phyloP scores from a whole-genome alignment of 257 asterid genomes.

The Primulina huaijiensis region DNA sequence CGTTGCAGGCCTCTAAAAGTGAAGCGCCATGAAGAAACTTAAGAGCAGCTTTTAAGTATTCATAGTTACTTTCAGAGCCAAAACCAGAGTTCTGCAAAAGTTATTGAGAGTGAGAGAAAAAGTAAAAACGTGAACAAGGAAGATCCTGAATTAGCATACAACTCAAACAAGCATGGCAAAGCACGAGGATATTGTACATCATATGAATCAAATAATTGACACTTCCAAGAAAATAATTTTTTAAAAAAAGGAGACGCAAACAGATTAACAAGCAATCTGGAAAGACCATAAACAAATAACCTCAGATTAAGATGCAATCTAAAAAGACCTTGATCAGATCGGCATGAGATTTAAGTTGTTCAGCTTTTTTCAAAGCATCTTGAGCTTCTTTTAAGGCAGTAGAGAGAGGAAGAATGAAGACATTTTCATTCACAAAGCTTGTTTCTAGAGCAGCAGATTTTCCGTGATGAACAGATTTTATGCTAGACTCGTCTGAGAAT shows the following conservation, averaged over 20 bases:
- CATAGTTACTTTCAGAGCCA: slow-evolving; percentile 65
- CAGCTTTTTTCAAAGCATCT: slow-evolving; percentile 69
- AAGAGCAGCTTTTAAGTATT: slow-evolving; percentile 74
- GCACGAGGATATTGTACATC: not conserved
- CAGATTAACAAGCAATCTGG: slow-evolving; percentile 26
- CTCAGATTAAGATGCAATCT: slow-evolving; percentile 24
- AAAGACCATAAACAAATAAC: slow-evolving; percentile 39
- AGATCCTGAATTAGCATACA: slow-evolving; percentile 12
- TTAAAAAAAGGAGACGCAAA: slow-evolving; percentile 1
- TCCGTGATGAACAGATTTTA: slow-evolving; percentile 34
- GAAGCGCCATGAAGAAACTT: slow-evolving; percentile 85
- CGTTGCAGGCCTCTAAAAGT: slow-evolving; percentile 60
- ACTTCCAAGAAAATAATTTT: not conserved
- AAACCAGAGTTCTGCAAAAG: slow-evolving; percentile 70
- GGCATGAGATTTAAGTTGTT: slow-evolving; percentile 63
- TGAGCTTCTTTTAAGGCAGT: slow-evolving; percentile 59
- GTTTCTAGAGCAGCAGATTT: slow-evolving; percentile 32
- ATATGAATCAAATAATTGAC: not conserved
- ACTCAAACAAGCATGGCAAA: slow-evolving; percentile 20
- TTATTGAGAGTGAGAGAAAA: slow-evolving; percentile 15
- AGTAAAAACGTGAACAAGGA: slow-evolving; percentile 21
- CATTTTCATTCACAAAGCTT: slow-evolving; percentile 39
- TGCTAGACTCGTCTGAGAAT: slow-evolving; percentile 30
- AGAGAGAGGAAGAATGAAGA: slow-evolving; percentile 38
- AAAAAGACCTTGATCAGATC: slow-evolving; percentile 69